phyloP scores from a whole-genome alignment of 352 stramenopile species.

The Salisapilia sapeloensis region DNA sequence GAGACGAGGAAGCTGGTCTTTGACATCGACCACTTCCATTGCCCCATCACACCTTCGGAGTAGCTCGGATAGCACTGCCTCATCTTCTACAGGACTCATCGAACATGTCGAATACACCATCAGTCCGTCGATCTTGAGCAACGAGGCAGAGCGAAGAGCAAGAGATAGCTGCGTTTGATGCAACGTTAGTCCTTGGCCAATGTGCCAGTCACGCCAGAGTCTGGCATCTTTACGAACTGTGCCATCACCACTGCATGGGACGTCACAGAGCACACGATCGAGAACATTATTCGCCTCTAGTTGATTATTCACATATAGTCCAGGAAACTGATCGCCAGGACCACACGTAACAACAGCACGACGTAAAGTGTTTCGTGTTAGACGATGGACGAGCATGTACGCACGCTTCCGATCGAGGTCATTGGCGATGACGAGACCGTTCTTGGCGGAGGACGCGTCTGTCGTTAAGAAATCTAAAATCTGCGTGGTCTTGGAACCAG shows the following conservation, averaged over 20 bases:
- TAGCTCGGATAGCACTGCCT: conserved; percentile 94
- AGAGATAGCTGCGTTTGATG: conserved; percentile 90
- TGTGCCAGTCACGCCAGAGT: conserved; percentile 90
- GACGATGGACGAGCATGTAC: conserved; percentile 96
- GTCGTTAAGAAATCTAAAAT: conserved; percentile 81
- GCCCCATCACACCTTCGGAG: conserved; percentile 75
- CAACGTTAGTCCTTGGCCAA: conserved; percentile 80
- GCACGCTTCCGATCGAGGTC: conserved; percentile 93
- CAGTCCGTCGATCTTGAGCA: conserved; percentile 81
- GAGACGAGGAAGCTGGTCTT: conserved; percentile 33
- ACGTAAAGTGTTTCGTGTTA: conserved; percentile 64
- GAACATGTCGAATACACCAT: conserved; percentile 97
- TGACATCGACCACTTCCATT: conserved; percentile 84
- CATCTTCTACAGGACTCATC: conserved; percentile 98
- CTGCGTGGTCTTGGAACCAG: conserved; percentile 97
- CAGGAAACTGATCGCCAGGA: conserved; percentile 87
- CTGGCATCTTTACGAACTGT: conserved; percentile 95
- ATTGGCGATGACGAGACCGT: conserved; percentile 89
- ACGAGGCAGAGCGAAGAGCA: conserved; percentile 73
- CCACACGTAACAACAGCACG: conserved; percentile 87
- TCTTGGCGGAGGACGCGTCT: conserved; percentile 3
- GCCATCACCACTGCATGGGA: conserved; percentile 96
- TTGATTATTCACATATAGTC: conserved; percentile 39
- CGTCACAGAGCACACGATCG: conserved; percentile 96
- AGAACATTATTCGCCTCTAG: conserved; percentile 81